Conservation (phyloP, 2,329 filamentous ascomycete genomes). For the Colletotrichum chlorophyti region DNA sequence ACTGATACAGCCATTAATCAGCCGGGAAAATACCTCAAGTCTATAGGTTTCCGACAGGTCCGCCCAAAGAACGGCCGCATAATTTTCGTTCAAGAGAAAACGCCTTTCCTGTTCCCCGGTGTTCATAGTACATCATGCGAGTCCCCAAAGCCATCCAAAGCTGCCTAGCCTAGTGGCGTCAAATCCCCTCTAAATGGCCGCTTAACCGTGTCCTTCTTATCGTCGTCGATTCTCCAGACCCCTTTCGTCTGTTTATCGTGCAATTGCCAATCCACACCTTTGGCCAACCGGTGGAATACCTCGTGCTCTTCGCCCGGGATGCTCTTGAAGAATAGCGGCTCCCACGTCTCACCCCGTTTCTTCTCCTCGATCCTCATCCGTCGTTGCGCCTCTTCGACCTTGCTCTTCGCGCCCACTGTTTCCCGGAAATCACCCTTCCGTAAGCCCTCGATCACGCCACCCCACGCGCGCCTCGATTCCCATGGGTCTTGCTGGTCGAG, state of each 20-base stretch:
- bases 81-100: too few relatives aligned
- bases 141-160: too few relatives aligned
- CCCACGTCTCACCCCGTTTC: slow-evolving; percentile 49
- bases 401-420: slow-evolving; percentile 74
- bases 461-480: slow-evolving; percentile 83
- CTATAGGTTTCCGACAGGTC: too few relatives aligned
- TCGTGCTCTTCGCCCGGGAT: slow-evolving; percentile 34
- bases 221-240: slow-evolving; percentile 44
- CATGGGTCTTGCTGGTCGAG: slow-evolving; percentile 77
- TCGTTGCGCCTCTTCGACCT: slow-evolving; percentile 83
- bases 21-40: too few relatives aligned
- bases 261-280: slow-evolving; percentile 38
- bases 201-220: slow-evolving; percentile 31
- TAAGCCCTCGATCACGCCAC: slow-evolving; percentile 76
- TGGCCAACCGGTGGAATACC: slow-evolving; percentile 39
- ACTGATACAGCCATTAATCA: too few relatives aligned
- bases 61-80: too few relatives aligned
- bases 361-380: slow-evolving; percentile 74
- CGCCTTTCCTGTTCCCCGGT: too few relatives aligned
- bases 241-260: slow-evolving; percentile 44
- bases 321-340: slow-evolving; percentile 46
- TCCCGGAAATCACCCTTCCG: slow-evolving; percentile 76
- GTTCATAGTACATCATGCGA: neutral
- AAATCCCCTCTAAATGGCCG: slow-evolving; percentile 40
- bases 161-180: slow-evolving; percentile 38